Evolutionary conservation across 176 grass and related monocot genomes (phyloP).

Genomic region (Alopecurus myosuroides): DNA sequence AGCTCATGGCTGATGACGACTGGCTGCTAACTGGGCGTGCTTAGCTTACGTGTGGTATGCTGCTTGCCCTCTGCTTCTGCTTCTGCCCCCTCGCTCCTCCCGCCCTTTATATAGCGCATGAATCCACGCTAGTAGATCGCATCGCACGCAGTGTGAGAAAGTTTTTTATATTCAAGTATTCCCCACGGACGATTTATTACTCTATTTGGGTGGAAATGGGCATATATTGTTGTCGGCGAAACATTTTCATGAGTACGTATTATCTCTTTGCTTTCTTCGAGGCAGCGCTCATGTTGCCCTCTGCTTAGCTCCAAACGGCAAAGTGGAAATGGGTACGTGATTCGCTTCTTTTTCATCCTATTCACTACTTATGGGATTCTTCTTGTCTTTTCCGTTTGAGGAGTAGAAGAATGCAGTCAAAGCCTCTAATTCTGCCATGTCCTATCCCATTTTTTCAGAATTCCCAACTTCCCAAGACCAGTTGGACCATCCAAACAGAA

Average conservation of each 20-base stretch:
- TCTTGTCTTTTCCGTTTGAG: neutral
- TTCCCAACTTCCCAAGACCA: neutral
- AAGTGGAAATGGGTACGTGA: neutral
- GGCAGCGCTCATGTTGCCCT: neutral
- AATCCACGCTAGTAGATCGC: neutral
- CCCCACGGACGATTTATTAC: neutral
- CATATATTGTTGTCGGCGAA: slow-evolving; percentile 6
- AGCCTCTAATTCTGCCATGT: neutral
- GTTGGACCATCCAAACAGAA: neutral
- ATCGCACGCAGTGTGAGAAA: neutral
- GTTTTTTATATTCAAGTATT: neutral
- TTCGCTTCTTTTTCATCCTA: neutral
- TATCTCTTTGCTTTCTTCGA: neutral
- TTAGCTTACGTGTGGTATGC: neutral
- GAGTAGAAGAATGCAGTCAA: neutral
- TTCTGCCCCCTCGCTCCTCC: neutral
- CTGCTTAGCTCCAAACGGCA: neutral
- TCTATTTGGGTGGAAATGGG: neutral
- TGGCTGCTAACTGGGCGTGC: neutral
- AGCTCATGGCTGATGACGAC: slow-evolving; percentile 33
- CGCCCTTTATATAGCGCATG: neutral
- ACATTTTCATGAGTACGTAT: neutral
- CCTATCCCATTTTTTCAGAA: neutral
- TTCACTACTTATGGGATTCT: neutral
- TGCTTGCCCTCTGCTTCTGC: neutral